Base-by-base conservation (phyloP, 75 land plant species). In the Picea sitchensis region DNA sequence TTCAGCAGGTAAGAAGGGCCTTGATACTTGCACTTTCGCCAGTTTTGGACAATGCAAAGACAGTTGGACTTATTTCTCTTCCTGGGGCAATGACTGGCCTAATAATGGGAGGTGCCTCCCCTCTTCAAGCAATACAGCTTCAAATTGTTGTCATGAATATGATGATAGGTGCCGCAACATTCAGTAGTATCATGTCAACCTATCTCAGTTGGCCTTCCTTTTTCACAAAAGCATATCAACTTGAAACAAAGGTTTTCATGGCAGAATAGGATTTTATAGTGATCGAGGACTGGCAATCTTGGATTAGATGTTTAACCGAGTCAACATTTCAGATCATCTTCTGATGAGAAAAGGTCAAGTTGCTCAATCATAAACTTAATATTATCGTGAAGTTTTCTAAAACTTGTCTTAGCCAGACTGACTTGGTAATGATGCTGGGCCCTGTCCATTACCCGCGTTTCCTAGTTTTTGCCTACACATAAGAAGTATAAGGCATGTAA, bases 71-170 rank as follows among this genome's bases (percentile, higher is more conserved):
- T 18, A 93, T 95, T 13, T 89, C 95, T 13, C 86, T 95, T 69
- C 98, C 98, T 0, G 98, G 98, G 2, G 98, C 98, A 7, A 95
- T 95, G 98, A 95, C 98, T 1, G 98, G 98, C 0, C 87, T 95
- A 1, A 95, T 95, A 36, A 95, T 95, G 98, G 98, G 98, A 23
- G 98, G 98, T 1, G 98, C 98, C 7, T 95, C 98, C 2, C 98
- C 98, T 4, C 59, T 90, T 47, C 92, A 95, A 77, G 98, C 98
- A 21, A 91, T 95, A 62, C 95, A 92, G 71, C 82, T 95, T 69
- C 98, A 95, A 80, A 95, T 95, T 51, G 95, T 95, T 2, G 95
- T 95, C 41, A 93, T 95, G 98, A 95, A 95, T 77, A 90, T 95
- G 91, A 82, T 95, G 2, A 80, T 95, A 9, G 98, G 98, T 1